phyloP scores from a whole-genome alignment of 352 stramenopile species.

The Phytophthora podocarpi region DNA sequence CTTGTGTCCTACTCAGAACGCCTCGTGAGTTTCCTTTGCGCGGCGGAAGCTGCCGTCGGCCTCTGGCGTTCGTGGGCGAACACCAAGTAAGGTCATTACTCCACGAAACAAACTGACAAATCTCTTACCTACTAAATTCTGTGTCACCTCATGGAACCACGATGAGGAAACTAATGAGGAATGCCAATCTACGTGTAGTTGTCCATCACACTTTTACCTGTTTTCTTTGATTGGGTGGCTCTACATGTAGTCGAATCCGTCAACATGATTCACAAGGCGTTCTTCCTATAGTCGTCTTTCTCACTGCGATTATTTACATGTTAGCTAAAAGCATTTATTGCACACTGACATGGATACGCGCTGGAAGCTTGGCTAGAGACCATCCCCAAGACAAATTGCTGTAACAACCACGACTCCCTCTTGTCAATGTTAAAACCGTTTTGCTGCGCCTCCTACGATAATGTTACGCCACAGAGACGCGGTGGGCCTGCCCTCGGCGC shows the following conservation, averaged over 20 bases:
- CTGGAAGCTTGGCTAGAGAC: neutral
- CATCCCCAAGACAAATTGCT: constrained; percentile 7
- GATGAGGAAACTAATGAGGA: too few species aligned
- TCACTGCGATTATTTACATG: too few species aligned
- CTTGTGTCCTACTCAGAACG: constrained; percentile 42
- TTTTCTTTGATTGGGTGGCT: too few species aligned
- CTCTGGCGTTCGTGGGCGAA: constrained; percentile 81
- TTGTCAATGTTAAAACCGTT: constrained; percentile 21
- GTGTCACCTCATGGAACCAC: neutral
- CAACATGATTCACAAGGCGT: neutral
- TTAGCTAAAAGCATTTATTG: constrained; percentile 12
- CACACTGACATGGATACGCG: constrained; percentile 3
- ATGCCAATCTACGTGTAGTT: too few species aligned
- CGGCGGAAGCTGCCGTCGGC: constrained; percentile 64
- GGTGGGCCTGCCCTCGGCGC: neutral
- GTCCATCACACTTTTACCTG: too few species aligned
- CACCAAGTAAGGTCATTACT: constrained; percentile 34
- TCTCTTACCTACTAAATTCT: too few species aligned
- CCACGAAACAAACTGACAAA: constrained; percentile 9
- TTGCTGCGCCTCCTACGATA: constrained; percentile 4
- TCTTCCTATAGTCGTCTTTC: too few species aligned
- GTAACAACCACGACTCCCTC: constrained; percentile 7
- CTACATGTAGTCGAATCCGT: neutral
- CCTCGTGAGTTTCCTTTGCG: constrained; percentile 75
- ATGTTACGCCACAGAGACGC: neutral